These are phyloP conservation scores for Ogataea polymorpha DNA, from an alignment of 805 yeast species.

Conservation along the genomic window DNA sequence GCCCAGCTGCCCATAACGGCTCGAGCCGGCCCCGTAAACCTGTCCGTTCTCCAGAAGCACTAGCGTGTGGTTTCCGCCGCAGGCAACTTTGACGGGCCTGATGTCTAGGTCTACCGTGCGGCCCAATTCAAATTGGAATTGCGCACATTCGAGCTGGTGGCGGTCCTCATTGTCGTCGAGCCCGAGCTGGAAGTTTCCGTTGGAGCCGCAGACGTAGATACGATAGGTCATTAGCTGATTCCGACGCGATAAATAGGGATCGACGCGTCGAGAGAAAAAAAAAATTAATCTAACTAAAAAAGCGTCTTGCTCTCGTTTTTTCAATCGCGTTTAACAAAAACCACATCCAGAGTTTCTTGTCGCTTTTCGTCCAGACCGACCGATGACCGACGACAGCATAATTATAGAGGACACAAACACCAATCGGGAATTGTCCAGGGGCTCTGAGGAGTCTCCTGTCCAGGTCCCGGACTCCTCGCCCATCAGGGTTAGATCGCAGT, in stretches of 20 bases:
- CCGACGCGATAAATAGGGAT: background rate
- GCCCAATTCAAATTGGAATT: conserved; percentile 2
- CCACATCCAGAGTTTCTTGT: background rate
- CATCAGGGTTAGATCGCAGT: conserved; percentile 5
- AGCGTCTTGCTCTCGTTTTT: conserved; percentile 5
- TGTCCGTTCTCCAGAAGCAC: conserved; percentile 52
- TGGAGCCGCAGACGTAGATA: conserved; percentile 73
- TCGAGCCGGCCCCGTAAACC: conserved; percentile 52
- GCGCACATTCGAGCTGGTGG: conserved; percentile 24
- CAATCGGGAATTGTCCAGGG: conserved; percentile 1
- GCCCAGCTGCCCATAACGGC: conserved; percentile 20
- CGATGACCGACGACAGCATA: conserved; percentile 19
- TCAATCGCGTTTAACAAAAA: conserved; percentile 9
- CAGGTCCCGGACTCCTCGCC: conserved; percentile 55
- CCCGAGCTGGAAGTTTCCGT: conserved; percentile 78
- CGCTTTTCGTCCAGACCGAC: background rate
- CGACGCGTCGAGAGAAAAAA: conserved; percentile 13
- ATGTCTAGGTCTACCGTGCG: background rate
- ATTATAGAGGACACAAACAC: conserved; percentile 12
- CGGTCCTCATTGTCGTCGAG: conserved; percentile 50
- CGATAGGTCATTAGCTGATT: conserved; percentile 13
- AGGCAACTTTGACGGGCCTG: conserved; percentile 45
- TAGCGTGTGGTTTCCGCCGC: conserved; percentile 89
- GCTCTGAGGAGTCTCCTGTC: conserved; percentile 27
- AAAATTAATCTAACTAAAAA: conserved; percentile 1